Base-by-base conservation (phyloP, 2,329 filamentous ascomycete species). In the Trichophyton schoenleinii region DNA sequence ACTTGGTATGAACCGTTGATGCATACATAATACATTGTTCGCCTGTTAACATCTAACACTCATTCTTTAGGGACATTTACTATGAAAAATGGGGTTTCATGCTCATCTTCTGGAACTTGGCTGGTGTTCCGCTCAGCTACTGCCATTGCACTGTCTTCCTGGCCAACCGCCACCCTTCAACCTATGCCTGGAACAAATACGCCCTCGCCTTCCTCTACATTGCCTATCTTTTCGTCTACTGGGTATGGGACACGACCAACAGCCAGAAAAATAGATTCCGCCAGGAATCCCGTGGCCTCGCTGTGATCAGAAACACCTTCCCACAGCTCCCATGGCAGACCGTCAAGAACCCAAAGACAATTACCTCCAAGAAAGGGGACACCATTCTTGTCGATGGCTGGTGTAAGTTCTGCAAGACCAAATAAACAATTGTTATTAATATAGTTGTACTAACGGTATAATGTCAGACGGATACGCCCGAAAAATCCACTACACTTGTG, bases 1-100 rank as follows among this genome's bases (percentile, higher is more conserved):
- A 94, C 89, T 58, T 96, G 91, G 85, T 83, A 73, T 69, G 78
- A 42, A 22, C 9, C 6, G 25, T 18, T 11, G 13, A 28, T 2
- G 57, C 25, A 15, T 5, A 34, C 25, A 15, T 5, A 34, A 15
- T 60, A 60, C 6, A 6, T 34, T 57, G 18, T 11, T 41, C n/a
- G 18, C 52, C 11, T 38, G 38, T 31, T 31, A 52, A 25, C 6
- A 42, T 22, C 55, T 53, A 46, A 62, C 28, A 31, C 60, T 28
- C 49, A 34, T 44, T 22, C 9, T 28, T n/a, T 60, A 84, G 82
- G 87, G 91, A 96, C 70, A 95, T 96, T 87, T 95, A 95, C 79
- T 92, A 90, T 69, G 91, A 96, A 80, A 96, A 96, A 78, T 91
- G 89, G 84, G 91, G 91, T 59, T 96, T 96, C 79, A 96, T 96